phyloP scores from a whole-genome alignment of 1,284 basidiomycete genomes.

The Kalmanozyma brasiliensis region DNA sequence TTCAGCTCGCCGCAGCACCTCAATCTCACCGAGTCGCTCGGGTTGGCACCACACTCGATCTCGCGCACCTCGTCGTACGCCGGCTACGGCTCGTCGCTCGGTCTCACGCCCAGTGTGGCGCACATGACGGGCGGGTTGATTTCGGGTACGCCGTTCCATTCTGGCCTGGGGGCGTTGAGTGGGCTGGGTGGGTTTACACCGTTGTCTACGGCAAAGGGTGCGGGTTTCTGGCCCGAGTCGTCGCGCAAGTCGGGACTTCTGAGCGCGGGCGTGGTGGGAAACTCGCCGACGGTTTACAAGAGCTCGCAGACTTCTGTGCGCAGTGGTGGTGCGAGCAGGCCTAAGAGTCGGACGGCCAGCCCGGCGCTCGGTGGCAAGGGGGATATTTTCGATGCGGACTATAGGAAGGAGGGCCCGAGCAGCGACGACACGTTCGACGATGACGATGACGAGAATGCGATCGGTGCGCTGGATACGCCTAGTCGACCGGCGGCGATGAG shows the following conservation, averaged over 20 bases:
- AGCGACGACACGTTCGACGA: slow-evolving; percentile 35
- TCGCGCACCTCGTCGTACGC: slow-evolving; percentile 36
- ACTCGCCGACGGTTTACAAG: slow-evolving; percentile 35
- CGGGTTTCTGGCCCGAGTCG: slow-evolving; percentile 32
- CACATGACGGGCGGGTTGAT: slow-evolving; percentile 34
- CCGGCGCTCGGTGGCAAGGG: slow-evolving; percentile 4
- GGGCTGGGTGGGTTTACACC: slow-evolving; percentile 44
- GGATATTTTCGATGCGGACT: slow-evolving; percentile 32
- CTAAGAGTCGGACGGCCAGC: slow-evolving; percentile 12
- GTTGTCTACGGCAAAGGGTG: slow-evolving; percentile 17
- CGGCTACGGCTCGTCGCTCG: slow-evolving; percentile 48
- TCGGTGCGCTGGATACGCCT: slow-evolving; percentile 45
- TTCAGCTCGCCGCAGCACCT: slow-evolving; percentile 64
- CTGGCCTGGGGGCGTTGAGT: slow-evolving; percentile 26
- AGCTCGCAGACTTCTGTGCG: too few relatives aligned
- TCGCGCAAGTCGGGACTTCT: slow-evolving; percentile 24
- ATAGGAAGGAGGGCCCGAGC: slow-evolving; percentile 10
- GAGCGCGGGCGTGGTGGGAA: not conserved
- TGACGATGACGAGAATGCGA: slow-evolving; percentile 35
- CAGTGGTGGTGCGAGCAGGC: not conserved
- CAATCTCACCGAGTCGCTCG: slow-evolving; percentile 60
- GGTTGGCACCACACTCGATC: slow-evolving; percentile 62
- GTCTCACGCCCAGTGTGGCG: slow-evolving; percentile 55
- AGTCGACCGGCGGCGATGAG: slow-evolving; percentile 18
- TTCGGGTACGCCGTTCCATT: slow-evolving; percentile 31